Percentiles rank a stretch among this genome's conserved stretches.
phyloP scores from a whole-genome alignment of 148 eudicot species.

The Polygonum maritimum region DNA sequence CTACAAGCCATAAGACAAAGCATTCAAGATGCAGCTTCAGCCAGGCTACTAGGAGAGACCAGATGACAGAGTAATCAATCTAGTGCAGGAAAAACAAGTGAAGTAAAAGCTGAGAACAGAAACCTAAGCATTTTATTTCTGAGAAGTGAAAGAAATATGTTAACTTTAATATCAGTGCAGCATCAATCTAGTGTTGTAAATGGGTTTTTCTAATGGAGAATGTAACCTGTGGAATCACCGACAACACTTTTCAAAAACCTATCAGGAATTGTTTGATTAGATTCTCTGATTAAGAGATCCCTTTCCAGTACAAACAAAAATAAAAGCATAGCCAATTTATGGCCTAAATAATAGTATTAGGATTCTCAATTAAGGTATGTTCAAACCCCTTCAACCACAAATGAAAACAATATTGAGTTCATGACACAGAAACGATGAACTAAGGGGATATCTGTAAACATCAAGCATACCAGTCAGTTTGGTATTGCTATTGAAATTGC shows the following conservation, averaged over 20 bases:
- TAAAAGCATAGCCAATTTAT: background rate
- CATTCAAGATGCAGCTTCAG: background rate
- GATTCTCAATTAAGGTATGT: background rate
- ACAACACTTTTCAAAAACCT: background rate
- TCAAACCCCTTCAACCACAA: background rate
- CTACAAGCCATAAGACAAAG: background rate
- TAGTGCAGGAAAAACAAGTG: background rate
- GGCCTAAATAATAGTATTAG: background rate
- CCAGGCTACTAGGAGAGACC: background rate
- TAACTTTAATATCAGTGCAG: background rate
- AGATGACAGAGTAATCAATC: too few relatives aligned
- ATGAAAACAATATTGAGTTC: background rate
- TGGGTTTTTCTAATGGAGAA: background rate
- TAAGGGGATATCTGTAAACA: background rate
- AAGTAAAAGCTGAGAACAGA: background rate
- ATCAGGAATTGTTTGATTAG: background rate
- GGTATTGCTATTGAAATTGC: conserved; percentile 22
- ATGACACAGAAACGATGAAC: background rate
- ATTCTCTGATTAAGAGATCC: background rate
- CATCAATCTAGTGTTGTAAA: background rate
- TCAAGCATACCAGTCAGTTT: conserved; percentile 81
- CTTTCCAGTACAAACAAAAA: background rate
- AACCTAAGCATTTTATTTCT: background rate
- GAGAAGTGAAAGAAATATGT: background rate
- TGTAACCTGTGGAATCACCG: background rate